Conservation (phyloP, 2,329 filamentous ascomycete species). For the Exophiala phaeomuriformis region DNA sequence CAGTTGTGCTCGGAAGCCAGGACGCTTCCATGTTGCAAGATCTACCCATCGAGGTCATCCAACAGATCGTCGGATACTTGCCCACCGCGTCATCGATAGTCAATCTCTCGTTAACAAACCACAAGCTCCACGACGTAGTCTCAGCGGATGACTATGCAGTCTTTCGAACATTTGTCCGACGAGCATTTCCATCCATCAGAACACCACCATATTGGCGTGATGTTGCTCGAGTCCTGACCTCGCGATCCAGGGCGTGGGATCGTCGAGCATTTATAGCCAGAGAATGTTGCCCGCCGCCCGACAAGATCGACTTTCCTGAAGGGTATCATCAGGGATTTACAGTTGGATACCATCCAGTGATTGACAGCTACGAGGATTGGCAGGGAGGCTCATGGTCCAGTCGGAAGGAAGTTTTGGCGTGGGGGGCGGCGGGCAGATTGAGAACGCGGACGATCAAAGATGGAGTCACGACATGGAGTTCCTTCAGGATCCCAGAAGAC, state of each 20-base stretch:
- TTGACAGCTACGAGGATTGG: conserved; percentile 53
- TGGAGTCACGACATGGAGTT: conserved; percentile 30
- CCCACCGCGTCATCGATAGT: conserved; percentile 41
- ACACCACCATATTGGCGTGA: conserved; percentile 42
- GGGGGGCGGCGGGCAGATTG: conserved; percentile 54
- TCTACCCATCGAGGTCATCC: conserved; percentile 36
- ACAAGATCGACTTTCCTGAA: conserved; percentile 1
- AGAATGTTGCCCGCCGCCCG: conserved; percentile 42
- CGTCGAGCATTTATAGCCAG: conserved; percentile 50
- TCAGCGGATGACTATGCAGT: conserved; percentile 44
- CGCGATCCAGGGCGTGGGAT: conserved; percentile 51
- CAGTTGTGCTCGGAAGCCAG: background rate
- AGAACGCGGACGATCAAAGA: conserved; percentile 45
- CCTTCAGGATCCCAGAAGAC: conserved; percentile 21
- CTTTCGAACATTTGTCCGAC: conserved; percentile 42
- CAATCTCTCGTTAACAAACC: conserved; percentile 42
- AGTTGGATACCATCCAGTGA: conserved; percentile 52
- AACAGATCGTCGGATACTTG: conserved; percentile 38
- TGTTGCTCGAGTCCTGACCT: conserved; percentile 49
- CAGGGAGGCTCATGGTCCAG: conserved; percentile 41
- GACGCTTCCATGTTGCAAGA: conserved; percentile 15
- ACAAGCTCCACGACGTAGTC: conserved; percentile 40
- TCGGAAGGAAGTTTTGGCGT: conserved; percentile 51
- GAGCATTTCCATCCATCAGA: conserved; percentile 42
- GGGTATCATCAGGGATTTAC: conserved; percentile 40